A percentile compares a stretch with the other conserved stretches of the same genome.
phyloP scores from a whole-genome alignment of 768 basidiomycete species.

The Suillus americanus region DNA sequence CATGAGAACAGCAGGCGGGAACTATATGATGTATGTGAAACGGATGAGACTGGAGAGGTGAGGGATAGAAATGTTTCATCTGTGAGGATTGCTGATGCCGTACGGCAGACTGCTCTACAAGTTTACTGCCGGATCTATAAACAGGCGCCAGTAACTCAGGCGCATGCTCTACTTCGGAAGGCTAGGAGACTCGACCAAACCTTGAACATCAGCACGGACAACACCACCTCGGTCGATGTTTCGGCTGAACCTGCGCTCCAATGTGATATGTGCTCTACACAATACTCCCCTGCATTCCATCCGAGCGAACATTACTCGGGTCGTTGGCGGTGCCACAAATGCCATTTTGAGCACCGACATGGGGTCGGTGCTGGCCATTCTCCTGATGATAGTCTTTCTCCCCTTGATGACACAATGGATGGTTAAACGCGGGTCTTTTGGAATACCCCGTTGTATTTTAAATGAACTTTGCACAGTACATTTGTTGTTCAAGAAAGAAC shows the following conservation, averaged over 20 bases:
- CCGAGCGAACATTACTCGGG: conserved; percentile 31
- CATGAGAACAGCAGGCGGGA: conserved; percentile 65
- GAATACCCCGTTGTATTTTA: not conserved
- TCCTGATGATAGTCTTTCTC: not conserved
- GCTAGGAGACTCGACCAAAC: conserved; percentile 80
- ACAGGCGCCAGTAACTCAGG: conserved; percentile 64
- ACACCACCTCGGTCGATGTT: conserved; percentile 8
- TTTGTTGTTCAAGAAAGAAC: not conserved
- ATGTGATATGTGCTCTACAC: conserved; percentile 64
- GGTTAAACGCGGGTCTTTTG: not conserved
- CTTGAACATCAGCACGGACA: conserved; percentile 49
- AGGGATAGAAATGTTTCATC: conserved; percentile 17
- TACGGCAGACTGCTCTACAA: conserved; percentile 79
- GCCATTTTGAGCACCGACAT: conserved; percentile 30
- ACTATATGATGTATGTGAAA: conserved; percentile 83
- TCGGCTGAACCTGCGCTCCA: conserved; percentile 29
- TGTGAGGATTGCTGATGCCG: not conserved
- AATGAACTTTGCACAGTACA: not conserved
- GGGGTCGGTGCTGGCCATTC: not conserved
- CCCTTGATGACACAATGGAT: conserved; percentile 1
- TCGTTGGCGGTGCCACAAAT: conserved; percentile 44
- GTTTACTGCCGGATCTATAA: conserved; percentile 87
- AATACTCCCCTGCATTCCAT: conserved; percentile 78
- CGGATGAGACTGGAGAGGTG: conserved; percentile 80
- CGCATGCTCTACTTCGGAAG: conserved; percentile 87